Percentiles rank a stretch among this genome's conserved stretches.
phyloP scores from a whole-genome alignment of 2,329 filamentous ascomycete genomes.

The Ophiostoma montium region DNA sequence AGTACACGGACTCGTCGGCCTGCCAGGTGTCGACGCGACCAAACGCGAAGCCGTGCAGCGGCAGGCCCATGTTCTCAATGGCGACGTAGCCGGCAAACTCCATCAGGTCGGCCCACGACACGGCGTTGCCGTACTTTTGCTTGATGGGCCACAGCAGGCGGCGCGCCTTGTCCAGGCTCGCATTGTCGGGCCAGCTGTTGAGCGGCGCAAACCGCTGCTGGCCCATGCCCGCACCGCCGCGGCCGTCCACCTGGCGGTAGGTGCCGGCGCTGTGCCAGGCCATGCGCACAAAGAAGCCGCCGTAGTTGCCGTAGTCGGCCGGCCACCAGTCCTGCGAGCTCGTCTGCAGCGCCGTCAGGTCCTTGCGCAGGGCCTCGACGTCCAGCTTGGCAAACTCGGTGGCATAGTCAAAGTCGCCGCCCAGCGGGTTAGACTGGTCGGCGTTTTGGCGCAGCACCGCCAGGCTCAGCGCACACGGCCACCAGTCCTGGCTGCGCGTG shows the following conservation, averaged over 20 bases:
- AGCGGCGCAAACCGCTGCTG: conserved; percentile 71
- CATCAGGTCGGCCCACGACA: conserved; percentile 65
- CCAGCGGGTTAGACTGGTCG: conserved; percentile 46
- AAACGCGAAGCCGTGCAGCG: conserved; percentile 59
- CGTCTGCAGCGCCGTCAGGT: conserved; percentile 57
- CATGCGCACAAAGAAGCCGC: conserved; percentile 67
- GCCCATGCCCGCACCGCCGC: conserved; percentile 58
- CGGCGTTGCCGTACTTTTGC: conserved; percentile 72
- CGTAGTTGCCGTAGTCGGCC: conserved; percentile 69
- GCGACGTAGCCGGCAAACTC: conserved; percentile 64
- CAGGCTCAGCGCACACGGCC: conserved; percentile 53
- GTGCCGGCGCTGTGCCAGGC: conserved; percentile 71
- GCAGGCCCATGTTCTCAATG: conserved; percentile 62
- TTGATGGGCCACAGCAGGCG: conserved; percentile 70
- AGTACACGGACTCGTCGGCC: conserved; percentile 63
- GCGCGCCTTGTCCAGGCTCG: conserved; percentile 65
- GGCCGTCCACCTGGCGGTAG: conserved; percentile 61
- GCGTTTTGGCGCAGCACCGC: conserved; percentile 63
- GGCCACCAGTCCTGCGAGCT: conserved; percentile 74
- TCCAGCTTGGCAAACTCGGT: conserved; percentile 47
- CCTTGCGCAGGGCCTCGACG: conserved; percentile 48
- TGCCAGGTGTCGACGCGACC: conserved; percentile 62
- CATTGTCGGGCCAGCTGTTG: conserved; percentile 74
- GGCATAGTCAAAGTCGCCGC: conserved; percentile 57
- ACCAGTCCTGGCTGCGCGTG: conserved; percentile 58